These are phyloP conservation scores for Metschnikowia aberdeeniae DNA, from an alignment of 805 yeast species.

Conservation along the genomic window DNA sequence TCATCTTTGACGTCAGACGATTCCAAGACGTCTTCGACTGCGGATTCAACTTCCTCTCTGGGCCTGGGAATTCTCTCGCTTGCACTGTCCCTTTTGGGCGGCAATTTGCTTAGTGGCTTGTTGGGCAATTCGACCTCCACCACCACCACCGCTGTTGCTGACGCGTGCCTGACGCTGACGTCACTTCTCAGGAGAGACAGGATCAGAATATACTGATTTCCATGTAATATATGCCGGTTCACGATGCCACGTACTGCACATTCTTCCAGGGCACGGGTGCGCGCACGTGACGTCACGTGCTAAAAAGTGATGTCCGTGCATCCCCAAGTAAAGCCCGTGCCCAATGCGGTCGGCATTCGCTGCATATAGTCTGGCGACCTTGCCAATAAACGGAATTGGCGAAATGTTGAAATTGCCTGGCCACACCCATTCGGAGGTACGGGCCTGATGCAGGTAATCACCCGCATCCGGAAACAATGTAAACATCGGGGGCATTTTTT, in stretches of 20 bases:
- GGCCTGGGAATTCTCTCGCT: slow-evolving; percentile 4
- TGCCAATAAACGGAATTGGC: no score
- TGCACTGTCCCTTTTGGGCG: slow-evolving; percentile 4
- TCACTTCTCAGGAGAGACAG: slow-evolving; percentile 7
- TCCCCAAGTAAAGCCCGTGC: no score
- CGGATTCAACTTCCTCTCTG: background rate
- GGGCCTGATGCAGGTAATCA: background rate
- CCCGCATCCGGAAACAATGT: background rate
- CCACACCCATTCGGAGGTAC: background rate
- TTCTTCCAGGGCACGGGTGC: no score
- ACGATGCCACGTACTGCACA: background rate
- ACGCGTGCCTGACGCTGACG: slow-evolving; percentile 10
- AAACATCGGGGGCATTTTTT: background rate
- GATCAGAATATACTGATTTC: slow-evolving; percentile 7
- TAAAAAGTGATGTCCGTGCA: no score
- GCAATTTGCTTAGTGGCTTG: slow-evolving; percentile 10
- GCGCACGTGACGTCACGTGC: no score
- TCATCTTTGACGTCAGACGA: background rate
- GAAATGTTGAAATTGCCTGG: no score
- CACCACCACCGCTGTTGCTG: slow-evolving; percentile 9
- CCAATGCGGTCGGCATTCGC: no score
- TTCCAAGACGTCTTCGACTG: background rate
- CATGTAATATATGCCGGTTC: background rate
- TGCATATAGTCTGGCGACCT: no score
- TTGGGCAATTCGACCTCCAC: slow-evolving; percentile 9